phyloP scores from a whole-genome alignment of 495 filamentous ascomycete genomes.

The Daldinia caldariorum region DNA sequence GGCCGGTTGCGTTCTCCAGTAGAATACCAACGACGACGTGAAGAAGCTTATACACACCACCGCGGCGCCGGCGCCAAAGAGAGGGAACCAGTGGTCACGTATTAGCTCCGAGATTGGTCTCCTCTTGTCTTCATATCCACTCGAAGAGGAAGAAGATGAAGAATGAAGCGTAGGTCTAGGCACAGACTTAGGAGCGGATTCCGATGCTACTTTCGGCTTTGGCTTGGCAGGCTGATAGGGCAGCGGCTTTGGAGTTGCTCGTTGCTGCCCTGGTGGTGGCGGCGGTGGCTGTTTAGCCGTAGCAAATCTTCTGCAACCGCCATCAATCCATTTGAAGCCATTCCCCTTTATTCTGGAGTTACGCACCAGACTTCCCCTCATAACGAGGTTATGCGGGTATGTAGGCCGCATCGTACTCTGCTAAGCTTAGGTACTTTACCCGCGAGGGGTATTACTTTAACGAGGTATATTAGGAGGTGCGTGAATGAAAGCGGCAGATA shows the following conservation, averaged over 20 bases:
- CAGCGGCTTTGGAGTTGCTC: conserved; percentile 20
- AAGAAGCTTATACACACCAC: conserved; percentile 46
- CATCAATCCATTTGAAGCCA: conserved; percentile 27
- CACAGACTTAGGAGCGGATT: background rate
- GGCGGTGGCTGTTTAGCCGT: conserved; percentile 5
- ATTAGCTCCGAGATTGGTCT: conserved; percentile 35
- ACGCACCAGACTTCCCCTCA: conserved; percentile 23
- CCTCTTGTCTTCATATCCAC: conserved; percentile 23
- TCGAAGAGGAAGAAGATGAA: conserved; percentile 14
- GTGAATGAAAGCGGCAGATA: conserved; percentile 16
- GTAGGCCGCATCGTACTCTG: conserved; percentile 37
- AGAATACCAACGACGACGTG: conserved; percentile 35
- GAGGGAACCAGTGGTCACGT: conserved; percentile 39
- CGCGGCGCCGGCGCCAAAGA: conserved; percentile 46
- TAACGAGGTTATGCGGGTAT: conserved; percentile 12
- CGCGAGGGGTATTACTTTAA: background rate
- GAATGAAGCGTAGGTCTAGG: background rate
- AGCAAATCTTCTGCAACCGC: conserved; percentile 24
- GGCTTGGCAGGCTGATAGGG: conserved; percentile 20
- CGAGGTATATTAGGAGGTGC: background rate
- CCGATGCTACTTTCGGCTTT: background rate
- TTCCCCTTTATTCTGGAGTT: conserved; percentile 24
- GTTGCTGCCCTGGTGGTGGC: conserved; percentile 4
- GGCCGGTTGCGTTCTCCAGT: conserved; percentile 40
- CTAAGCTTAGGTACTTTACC: conserved; percentile 4